Evolutionary conservation across 352 stramenopile genomes (phyloP).

Genomic region (Aphanomyces astaci): DNA sequence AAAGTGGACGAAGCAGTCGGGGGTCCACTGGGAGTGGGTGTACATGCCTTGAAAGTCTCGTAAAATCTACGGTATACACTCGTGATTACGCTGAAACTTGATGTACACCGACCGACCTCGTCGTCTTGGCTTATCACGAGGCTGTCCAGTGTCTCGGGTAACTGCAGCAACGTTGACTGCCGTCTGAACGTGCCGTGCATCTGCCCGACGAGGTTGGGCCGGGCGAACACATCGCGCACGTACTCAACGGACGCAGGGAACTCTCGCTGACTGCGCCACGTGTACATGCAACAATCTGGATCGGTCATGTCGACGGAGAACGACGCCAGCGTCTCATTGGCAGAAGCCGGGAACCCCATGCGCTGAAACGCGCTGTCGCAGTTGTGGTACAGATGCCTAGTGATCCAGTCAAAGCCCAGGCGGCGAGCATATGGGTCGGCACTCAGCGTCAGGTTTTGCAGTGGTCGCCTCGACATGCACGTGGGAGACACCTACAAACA

Average conservation of each 20-base stretch:
- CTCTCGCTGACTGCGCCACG: conserved; percentile 3
- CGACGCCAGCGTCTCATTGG: neutral
- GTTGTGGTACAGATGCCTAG: neutral
- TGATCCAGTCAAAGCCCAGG: conserved; percentile 19
- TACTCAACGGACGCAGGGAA: neutral
- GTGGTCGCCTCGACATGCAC: neutral
- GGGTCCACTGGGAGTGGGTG: neutral
- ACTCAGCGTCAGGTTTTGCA: neutral
- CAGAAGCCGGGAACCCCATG: neutral
- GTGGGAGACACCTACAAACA: neutral
- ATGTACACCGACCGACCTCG: neutral
- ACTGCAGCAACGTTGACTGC: neutral
- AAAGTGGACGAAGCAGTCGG: conserved; percentile 8
- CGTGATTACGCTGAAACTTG: neutral
- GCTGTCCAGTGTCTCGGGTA: neutral
- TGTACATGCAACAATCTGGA: conserved; percentile 2
- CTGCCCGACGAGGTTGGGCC: neutral
- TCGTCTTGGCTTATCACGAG: neutral
- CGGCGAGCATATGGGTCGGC: neutral
- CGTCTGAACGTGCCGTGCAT: neutral
- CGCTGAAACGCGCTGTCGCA: neutral
- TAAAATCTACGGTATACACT: neutral
- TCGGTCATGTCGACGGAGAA: conserved; percentile 9
- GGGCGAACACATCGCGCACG: neutral
- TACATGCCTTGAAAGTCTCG: neutral